Conservation (phyloP, 257 asterid genomes). For the Cynanchum wilfordii region DNA sequence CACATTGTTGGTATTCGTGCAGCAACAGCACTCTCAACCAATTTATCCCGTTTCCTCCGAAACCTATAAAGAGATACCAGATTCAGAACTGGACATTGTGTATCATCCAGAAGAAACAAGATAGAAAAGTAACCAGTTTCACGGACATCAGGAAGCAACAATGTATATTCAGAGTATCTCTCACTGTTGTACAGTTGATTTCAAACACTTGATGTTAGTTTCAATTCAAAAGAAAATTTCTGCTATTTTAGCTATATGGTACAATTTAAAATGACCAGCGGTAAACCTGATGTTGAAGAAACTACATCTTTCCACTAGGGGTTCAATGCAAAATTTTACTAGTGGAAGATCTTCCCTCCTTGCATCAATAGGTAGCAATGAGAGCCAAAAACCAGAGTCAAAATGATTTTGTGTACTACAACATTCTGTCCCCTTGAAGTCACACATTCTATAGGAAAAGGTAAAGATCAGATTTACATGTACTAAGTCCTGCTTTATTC, state of each 20-base stretch:
- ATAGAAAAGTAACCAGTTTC: too few species aligned
- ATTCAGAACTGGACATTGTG: not conserved
- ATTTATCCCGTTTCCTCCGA: conserved; percentile 22
- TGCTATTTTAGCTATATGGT: too few species aligned
- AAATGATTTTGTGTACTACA: not conserved
- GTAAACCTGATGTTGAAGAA: not conserved
- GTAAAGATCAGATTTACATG: not conserved
- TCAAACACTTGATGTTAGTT: not conserved
- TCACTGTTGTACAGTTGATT: not conserved
- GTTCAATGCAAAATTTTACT: not conserved
- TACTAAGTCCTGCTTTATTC: not conserved
- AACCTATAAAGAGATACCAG: conserved; percentile 8
- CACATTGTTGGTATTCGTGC: conserved; percentile 26
- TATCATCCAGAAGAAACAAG: not conserved
- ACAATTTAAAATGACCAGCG: not conserved
- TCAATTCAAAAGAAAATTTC: too few species aligned
- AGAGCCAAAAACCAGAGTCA: not conserved
- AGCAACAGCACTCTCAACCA: conserved; percentile 16
- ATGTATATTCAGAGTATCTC: not conserved
- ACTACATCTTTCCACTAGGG: not conserved
- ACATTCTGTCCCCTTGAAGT: not conserved
- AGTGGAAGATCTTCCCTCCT: not conserved
- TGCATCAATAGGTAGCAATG: not conserved
- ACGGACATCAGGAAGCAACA: not conserved
- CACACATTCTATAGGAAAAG: not conserved